Evolutionary conservation across 1,284 basidiomycete genomes (phyloP), one percentile per base, ranked within the genome.

Genomic region (Leccinum subrobustum): DNA sequence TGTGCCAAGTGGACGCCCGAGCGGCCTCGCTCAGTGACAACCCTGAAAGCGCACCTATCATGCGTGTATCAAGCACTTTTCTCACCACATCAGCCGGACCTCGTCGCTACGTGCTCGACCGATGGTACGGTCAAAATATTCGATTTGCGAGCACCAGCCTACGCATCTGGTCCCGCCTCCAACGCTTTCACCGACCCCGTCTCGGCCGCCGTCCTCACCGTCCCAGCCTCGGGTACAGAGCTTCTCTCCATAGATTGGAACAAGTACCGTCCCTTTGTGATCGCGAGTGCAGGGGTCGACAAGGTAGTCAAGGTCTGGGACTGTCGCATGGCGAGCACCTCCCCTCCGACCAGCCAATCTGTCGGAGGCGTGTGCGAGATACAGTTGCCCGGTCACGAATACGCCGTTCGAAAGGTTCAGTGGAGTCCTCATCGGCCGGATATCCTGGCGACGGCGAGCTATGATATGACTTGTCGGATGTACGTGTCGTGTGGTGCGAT

Each of bases 401-500:
- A 91, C 68, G 91, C 91, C 3, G 83, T 92, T 51, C 78, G 91
- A 54, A 92, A 91, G 73, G 81, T 93, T 5, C 89, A 92, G 66
- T 93, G 90, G 90, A 87, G 86, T 69, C 84, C 89, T 20, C 87
- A 89, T 73, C 77, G 83, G n/a, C 77, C 89, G 2, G 88, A 93
- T 67, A 69, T 95, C 8, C 76, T 98, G 25, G 91, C 92, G 0
- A 91, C 86, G 56, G 92, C 91, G 20, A 90, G 91, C 65, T 99
- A 98, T 76, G 96, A 99, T 73, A 99, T 98, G 96, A 94, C 93
- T 2, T 95, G 92, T 73, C 81, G 93, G 75, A 81, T 96, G 85
- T 98, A 80, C 76, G 90, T 83, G 18, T 27, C 56, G 56, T 57
- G 18, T 20, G 5, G 35, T 44, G 42, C 44, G 56, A 54, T 18